Conservation (phyloP, 1,284 basidiomycete species). For the Stygiomarasmius scandens region DNA sequence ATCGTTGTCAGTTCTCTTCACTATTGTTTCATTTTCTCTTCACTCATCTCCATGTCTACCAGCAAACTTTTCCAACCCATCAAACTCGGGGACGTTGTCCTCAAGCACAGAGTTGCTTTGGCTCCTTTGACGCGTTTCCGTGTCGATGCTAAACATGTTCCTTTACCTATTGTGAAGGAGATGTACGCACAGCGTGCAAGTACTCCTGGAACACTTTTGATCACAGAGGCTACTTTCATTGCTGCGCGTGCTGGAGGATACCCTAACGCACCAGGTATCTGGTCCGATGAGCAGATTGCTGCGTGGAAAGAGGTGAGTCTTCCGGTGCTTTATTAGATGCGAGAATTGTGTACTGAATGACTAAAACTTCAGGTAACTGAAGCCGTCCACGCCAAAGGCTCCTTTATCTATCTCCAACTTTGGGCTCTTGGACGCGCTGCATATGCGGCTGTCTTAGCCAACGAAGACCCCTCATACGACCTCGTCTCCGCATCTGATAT, state of each 20-base stretch:
- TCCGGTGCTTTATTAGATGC: not conserved
- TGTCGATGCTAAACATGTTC: constrained; percentile 8
- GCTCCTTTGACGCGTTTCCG: constrained; percentile 45
- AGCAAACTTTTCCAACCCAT: constrained; percentile 47
- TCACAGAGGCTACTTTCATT: constrained; percentile 49
- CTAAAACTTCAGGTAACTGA: constrained; percentile 27
- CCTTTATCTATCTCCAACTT: constrained; percentile 47
- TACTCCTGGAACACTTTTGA: constrained; percentile 43
- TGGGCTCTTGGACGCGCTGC: constrained; percentile 50
- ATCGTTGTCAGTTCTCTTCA: too few relatives aligned
- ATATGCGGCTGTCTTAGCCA: constrained; percentile 15
- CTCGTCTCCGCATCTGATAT: constrained; percentile 44
- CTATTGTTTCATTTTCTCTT: too few relatives aligned
- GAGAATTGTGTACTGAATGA: not conserved
- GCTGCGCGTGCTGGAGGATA: constrained; percentile 35
- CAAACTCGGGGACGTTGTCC: constrained; percentile 40
- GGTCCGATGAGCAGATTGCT: constrained; percentile 41
- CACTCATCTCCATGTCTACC: too few relatives aligned
- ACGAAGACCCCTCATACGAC: constrained; percentile 10
- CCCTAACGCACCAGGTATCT: constrained; percentile 41
- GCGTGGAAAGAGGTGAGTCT: constrained; percentile 46
- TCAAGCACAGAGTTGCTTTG: constrained; percentile 49
- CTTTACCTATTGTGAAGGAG: constrained; percentile 30
- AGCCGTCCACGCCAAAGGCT: constrained; percentile 41
- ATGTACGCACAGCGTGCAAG: constrained; percentile 49